Evolutionary conservation across 495 filamentous ascomycete species (phyloP).

Genomic region (Penicillium desertorum): DNA sequence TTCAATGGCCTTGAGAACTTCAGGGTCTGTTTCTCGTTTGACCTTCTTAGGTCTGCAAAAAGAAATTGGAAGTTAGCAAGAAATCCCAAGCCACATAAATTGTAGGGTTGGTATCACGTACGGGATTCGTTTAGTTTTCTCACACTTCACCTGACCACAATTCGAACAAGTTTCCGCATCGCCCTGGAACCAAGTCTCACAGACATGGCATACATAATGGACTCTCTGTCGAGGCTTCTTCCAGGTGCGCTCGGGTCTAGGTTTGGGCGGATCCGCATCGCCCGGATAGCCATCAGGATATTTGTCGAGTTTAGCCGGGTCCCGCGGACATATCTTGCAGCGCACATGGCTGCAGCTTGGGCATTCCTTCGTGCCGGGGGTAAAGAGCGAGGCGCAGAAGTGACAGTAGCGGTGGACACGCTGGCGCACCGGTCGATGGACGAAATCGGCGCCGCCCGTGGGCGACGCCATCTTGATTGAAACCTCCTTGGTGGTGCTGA

Average conservation of each 20-base stretch:
- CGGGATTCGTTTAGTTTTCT: slow-evolving; percentile 51
- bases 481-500: background rate
- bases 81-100: background rate
- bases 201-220: slow-evolving; percentile 65
- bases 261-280: slow-evolving; percentile 50
- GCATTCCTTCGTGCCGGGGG: slow-evolving; percentile 59
- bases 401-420: slow-evolving; percentile 77
- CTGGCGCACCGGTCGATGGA: slow-evolving; percentile 65
- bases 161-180: slow-evolving; percentile 53
- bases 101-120: slow-evolving; percentile 35
- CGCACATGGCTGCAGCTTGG: slow-evolving; percentile 69
- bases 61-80: slow-evolving; percentile 39
- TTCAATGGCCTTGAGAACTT: slow-evolving; percentile 60
- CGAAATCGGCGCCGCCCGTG: slow-evolving; percentile 66
- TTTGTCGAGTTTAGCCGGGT: slow-evolving; percentile 70
- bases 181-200: slow-evolving; percentile 54
- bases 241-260: slow-evolving; percentile 40
- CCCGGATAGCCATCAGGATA: slow-evolving; percentile 78
- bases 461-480: slow-evolving; percentile 56
- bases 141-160: slow-evolving; percentile 59
- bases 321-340: slow-evolving; percentile 78
- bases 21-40: slow-evolving; percentile 64
- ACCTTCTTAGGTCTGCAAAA: slow-evolving; percentile 52
- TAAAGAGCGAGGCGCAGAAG: slow-evolving; percentile 66
- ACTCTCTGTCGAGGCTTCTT: slow-evolving; percentile 47